phyloP scores from a whole-genome alignment of 345 rosid species.

The Laguncularia racemosa region DNA sequence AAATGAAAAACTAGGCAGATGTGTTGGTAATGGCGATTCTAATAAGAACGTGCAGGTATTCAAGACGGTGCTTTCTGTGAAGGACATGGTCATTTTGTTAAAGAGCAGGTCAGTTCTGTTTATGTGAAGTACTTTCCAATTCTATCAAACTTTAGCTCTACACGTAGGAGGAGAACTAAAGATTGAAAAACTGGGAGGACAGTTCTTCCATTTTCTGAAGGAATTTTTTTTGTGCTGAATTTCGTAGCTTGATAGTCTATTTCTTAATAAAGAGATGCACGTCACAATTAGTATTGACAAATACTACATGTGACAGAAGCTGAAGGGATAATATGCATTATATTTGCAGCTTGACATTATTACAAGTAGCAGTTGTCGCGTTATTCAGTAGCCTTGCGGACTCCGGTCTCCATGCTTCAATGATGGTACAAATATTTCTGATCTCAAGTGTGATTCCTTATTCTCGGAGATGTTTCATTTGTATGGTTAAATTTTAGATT shows the following conservation, averaged over 20 bases:
- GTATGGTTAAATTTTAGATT: background rate
- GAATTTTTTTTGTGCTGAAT: too few relatives aligned
- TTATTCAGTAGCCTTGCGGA: constrained; percentile 69
- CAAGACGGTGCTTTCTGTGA: constrained; percentile 41
- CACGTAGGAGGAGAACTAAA: too few relatives aligned
- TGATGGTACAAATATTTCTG: constrained; percentile 38
- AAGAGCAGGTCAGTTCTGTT: constrained; percentile 61
- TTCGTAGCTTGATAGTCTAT: too few relatives aligned
- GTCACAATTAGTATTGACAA: too few relatives aligned
- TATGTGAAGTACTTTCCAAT: background rate
- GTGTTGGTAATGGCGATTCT: constrained; percentile 18
- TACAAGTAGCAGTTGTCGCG: constrained; percentile 68
- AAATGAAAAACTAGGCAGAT: constrained; percentile 15
- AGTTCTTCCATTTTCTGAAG: too few relatives aligned
- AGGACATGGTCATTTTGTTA: constrained; percentile 41
- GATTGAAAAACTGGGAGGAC: too few relatives aligned
- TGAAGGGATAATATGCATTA: background rate
- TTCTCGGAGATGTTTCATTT: background rate
- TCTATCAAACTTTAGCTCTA: too few relatives aligned
- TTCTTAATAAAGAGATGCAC: too few relatives aligned
- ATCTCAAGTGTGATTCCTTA: background rate
- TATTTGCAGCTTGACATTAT: constrained; percentile 52
- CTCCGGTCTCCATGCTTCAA: constrained; percentile 64
- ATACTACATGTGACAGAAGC: too few relatives aligned
- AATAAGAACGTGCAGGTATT: constrained; percentile 16